These are phyloP conservation scores for Gossypium schwendimanii DNA, from an alignment of 441 rosid genomes.

Conservation along the genomic window DNA sequence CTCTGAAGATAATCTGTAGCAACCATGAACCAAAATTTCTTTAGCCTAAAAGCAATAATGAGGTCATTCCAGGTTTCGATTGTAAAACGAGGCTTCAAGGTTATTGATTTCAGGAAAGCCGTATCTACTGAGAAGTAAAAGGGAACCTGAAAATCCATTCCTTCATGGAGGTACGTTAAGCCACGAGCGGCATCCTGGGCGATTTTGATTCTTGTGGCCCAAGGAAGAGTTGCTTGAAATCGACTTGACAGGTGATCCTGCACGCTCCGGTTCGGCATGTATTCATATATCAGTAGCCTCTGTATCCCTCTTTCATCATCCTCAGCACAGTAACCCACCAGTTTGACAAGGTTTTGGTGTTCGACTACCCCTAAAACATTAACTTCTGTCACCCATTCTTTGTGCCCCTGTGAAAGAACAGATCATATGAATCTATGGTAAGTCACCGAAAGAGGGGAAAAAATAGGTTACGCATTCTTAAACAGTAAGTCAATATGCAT, in stretches of 20 bases:
- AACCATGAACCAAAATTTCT: background rate
- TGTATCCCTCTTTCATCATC: constrained; percentile 88
- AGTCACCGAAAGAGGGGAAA: background rate
- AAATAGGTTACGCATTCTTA: background rate
- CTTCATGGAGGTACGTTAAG: constrained; percentile 61
- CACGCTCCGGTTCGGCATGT: constrained; percentile 59
- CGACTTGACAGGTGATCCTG: constrained; percentile 53
- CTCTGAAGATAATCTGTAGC: constrained; percentile 61
- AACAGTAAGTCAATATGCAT: background rate
- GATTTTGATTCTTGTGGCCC: constrained; percentile 53
- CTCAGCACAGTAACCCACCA: constrained; percentile 64
- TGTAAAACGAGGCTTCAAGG: background rate
- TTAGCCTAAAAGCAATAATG: background rate
- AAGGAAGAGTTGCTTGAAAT: constrained; percentile 36
- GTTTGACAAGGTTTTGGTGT: constrained; percentile 67
- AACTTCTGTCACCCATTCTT: constrained; percentile 75
- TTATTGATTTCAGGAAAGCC: background rate
- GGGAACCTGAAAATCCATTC: constrained; percentile 81
- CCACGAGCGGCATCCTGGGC: constrained; percentile 65
- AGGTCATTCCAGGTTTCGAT: background rate
- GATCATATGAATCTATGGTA: background rate
- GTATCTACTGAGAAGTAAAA: constrained; percentile 2
- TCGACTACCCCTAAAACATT: constrained; percentile 65
- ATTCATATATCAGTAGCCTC: constrained; percentile 57
- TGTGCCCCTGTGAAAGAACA: constrained; percentile 47